Evolutionary conservation across 2,329 filamentous ascomycete genomes (phyloP), one percentile per base, ranked within the genome.

Genomic region (Nannizziopsis arthrosporioides): DNA sequence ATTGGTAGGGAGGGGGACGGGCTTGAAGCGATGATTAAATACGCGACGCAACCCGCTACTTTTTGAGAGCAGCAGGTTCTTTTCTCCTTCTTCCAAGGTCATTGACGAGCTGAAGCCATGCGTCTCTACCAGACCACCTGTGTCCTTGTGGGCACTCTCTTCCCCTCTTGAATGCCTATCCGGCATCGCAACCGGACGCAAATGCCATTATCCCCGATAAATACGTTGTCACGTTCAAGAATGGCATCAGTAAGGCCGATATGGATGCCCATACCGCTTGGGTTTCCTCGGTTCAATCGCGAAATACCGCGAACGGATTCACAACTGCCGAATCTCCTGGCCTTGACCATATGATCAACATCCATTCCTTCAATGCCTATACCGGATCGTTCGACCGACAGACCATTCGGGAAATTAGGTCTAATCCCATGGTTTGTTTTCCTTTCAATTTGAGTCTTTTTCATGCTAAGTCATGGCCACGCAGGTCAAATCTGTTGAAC

Each of bases 161-260:
- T 47, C 32, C 30, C 45, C 17, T 32, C 36, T 31, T 47, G 9
- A n/a, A 15, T 8, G 38, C 45, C 11, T 47, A 30, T 18, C 38
- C 37, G 8, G 10, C 12, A 12, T 47, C 30, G 14, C 30, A 30
- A 2, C 37, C 45, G 2, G 15, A 30, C 1, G 38, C 2, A n/a
- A 47, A 42, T 35, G 36, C n/a, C 9, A 47, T 47, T 19, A 47
- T 98, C 51, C 85, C 88, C 54, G 85, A 94, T 74, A 87, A 84
- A 53, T 98, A 98, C 75, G 95, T 98, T 68, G 77, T 98, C 73
- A 89, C 94, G 68, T 95, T 98, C 80, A 98, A 98, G 82, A 85
- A 94, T 70, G 87, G 95, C 68, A 85, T 98, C 57, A 78, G 80
- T 61, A 74, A 83, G 50, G 71, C 74, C 42, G 73, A 78, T 55